phyloP scores from a whole-genome alignment of 441 rosid species.

The Omphalea diandra region DNA sequence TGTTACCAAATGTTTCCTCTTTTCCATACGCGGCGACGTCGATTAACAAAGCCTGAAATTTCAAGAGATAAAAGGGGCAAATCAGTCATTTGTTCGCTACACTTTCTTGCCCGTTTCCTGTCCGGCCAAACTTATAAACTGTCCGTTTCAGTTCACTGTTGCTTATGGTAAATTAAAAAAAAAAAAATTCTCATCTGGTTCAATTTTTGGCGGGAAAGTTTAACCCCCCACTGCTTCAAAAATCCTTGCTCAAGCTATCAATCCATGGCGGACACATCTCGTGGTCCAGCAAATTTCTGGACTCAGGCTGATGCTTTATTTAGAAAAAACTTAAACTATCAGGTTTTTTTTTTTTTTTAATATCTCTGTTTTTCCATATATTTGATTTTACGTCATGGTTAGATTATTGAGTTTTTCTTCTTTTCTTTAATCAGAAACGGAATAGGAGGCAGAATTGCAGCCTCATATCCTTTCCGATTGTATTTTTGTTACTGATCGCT shows the following conservation, averaged over 20 bases:
- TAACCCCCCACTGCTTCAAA: neutral
- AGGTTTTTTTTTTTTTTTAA: slow-evolving; percentile 39
- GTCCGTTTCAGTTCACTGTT: neutral
- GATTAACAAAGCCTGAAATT: neutral
- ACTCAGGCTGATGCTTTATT: slow-evolving; percentile 81
- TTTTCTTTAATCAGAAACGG: slow-evolving; percentile 60
- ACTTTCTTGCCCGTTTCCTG: neutral
- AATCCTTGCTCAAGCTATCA: neutral
- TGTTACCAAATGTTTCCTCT: neutral
- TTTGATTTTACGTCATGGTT: neutral
- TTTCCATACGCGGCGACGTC: neutral
- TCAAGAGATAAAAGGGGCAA: neutral
- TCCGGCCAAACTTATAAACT: neutral
- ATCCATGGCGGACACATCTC: slow-evolving; percentile 54
- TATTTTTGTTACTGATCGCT: slow-evolving; percentile 61
- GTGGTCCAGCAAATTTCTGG: slow-evolving; percentile 57
- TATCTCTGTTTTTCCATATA: no score
- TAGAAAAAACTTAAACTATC: slow-evolving; percentile 79
- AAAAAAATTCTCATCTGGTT: no score
- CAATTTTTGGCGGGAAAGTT: slow-evolving; percentile 21
- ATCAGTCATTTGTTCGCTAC: neutral
- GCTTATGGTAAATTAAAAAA: neutral
- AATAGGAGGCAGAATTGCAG: slow-evolving; percentile 62
- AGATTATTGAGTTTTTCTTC: neutral
- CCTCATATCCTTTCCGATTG: slow-evolving; percentile 62